Evolutionary conservation across 306 rosid species (phyloP).

Genomic region (Cotoneaster glaucophyllus): DNA sequence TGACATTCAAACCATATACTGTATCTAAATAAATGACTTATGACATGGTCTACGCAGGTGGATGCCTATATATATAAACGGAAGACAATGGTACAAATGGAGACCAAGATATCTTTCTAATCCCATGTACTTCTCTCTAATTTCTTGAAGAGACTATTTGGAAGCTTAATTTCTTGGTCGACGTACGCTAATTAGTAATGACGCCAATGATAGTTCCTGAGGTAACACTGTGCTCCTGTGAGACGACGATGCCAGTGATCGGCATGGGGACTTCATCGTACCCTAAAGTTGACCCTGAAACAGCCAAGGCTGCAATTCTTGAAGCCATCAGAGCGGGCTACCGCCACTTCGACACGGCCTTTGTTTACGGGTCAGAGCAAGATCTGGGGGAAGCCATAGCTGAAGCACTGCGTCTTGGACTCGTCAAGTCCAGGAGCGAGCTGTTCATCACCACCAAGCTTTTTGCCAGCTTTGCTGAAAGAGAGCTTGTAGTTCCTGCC

Average conservation of each 20-base stretch:
- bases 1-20: not conserved
- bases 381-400: conserved; percentile 24
- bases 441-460: conserved; percentile 62
- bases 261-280: conserved; percentile 35
- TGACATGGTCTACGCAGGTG: not conserved
- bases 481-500: conserved; percentile 34
- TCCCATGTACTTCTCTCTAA: not conserved
- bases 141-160: not conserved
- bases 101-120: not conserved
- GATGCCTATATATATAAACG: not conserved
- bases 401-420: conserved; percentile 27
- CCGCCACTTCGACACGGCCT: conserved; percentile 36
- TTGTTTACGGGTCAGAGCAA: conserved; percentile 17
- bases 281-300: conserved; percentile 2
- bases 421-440: conserved; percentile 42
- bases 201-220: not conserved
- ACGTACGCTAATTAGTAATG: not conserved
- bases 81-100: not conserved
- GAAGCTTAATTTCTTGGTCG: not conserved
- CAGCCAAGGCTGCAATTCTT: conserved; percentile 19
- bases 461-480: conserved; percentile 41
- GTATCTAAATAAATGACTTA: not conserved
- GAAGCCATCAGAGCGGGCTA: conserved; percentile 31
- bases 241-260: conserved; percentile 11
- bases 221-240: not conserved